Percentiles rank a stretch among this genome's conserved stretches.
Evolutionary conservation across 192 early-diverging fungal species (phyloP).

Genomic region (Gigaspora rosea): DNA sequence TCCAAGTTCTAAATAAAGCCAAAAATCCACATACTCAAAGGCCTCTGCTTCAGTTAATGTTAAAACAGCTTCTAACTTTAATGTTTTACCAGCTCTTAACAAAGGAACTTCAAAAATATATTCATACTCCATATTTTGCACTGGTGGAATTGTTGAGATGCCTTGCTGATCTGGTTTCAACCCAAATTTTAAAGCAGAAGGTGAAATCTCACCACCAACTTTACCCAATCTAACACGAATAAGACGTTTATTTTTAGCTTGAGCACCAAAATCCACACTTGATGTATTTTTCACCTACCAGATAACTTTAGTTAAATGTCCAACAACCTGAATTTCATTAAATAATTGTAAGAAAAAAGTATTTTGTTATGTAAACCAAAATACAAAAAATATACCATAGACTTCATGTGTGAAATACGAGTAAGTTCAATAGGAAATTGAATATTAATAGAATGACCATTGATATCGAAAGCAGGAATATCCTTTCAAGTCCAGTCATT

Average conservation of each 20-base stretch:
- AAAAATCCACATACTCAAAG: constrained; percentile 29
- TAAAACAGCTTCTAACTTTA: constrained; percentile 27
- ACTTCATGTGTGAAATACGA: constrained; percentile 27
- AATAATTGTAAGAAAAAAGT: too few species aligned
- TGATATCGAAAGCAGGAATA: constrained; percentile 15
- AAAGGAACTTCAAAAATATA: constrained; percentile 32
- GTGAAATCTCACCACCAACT: neutral
- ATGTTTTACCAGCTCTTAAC: constrained; percentile 22
- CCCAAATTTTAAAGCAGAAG: constrained; percentile 18
- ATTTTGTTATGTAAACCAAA: too few species aligned
- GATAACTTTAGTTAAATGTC: constrained; percentile 18
- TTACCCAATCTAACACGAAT: constrained; percentile 26
- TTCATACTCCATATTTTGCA: constrained; percentile 24
- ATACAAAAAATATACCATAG: neutral
- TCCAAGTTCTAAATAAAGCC: constrained; percentile 30
- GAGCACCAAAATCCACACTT: constrained; percentile 22
- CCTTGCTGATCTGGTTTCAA: neutral
- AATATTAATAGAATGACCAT: constrained; percentile 21
- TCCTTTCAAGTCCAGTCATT: constrained; percentile 23
- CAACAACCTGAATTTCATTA: neutral
- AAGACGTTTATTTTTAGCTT: constrained; percentile 7
- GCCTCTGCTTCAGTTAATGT: constrained; percentile 22
- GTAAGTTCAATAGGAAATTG: constrained; percentile 30
- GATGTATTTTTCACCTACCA: constrained; percentile 25
- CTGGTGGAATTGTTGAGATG: neutral